These are phyloP conservation scores for Pythium brachiatum DNA, from an alignment of 352 stramenopile species.

Conservation along the genomic window DNA sequence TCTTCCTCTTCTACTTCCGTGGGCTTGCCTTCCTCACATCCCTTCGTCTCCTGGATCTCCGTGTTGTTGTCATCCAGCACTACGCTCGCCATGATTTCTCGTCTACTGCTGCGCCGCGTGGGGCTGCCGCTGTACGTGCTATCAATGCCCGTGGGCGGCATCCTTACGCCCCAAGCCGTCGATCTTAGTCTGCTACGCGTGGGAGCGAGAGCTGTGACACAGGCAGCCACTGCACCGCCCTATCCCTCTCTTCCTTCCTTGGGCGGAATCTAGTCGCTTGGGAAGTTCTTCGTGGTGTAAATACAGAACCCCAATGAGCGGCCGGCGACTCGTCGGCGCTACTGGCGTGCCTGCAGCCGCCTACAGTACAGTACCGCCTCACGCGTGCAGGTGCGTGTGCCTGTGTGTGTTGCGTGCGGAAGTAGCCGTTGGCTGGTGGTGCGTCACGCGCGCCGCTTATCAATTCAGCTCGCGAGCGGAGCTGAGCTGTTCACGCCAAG, in stretches of 20 bases:
- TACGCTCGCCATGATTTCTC: not conserved
- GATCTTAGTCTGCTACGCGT: not conserved
- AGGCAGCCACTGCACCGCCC: not conserved
- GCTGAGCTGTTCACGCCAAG: not conserved
- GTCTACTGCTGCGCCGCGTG: not conserved
- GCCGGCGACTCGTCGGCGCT: slow-evolving; percentile 9
- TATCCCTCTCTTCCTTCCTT: not conserved
- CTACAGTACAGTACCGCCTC: not conserved
- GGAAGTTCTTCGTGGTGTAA: slow-evolving; percentile 2
- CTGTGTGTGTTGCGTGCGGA: not conserved
- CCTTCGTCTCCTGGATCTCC: not conserved
- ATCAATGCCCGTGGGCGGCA: not conserved
- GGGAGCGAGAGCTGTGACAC: not conserved
- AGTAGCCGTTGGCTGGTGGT: not conserved
- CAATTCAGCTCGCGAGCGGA: not conserved
- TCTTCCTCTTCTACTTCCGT: slow-evolving; percentile 11
- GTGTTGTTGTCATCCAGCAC: not conserved
- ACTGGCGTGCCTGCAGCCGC: not conserved
- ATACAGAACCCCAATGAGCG: slow-evolving; percentile 11
- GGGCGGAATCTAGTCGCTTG: not conserved
- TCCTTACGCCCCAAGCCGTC: not conserved
- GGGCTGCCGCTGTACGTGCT: not conserved
- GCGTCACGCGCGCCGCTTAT: not conserved
- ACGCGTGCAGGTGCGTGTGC: not conserved
- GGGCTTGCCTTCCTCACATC: not conserved